phyloP scores from a whole-genome alignment of 2,329 filamentous ascomycete genomes.

The Colletotrichum abscissum region DNA sequence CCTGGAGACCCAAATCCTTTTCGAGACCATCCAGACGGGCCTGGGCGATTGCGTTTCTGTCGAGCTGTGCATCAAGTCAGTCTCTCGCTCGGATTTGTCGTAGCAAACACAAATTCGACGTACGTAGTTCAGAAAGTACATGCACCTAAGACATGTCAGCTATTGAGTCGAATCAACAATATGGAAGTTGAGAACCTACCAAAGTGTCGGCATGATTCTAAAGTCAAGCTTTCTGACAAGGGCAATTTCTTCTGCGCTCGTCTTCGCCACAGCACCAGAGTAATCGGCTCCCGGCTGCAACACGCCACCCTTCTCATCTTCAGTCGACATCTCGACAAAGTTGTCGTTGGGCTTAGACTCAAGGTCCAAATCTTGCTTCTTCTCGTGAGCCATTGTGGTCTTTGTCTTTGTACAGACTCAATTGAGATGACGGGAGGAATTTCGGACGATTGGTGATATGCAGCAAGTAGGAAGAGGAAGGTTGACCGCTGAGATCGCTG shows the following conservation, averaged over 20 bases:
- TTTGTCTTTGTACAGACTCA: background rate
- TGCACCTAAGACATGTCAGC: conserved; percentile 26
- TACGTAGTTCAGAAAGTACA: conserved; percentile 55
- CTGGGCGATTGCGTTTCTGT: conserved; percentile 67
- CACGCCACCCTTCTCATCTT: conserved; percentile 39
- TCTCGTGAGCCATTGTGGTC: conserved; percentile 13
- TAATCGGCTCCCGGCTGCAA: conserved; percentile 43
- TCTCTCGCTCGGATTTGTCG: background rate
- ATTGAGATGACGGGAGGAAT: background rate
- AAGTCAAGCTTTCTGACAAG: conserved; percentile 50
- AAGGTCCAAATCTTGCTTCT: conserved; percentile 30
- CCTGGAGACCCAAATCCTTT: conserved; percentile 59
- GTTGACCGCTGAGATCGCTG: background rate
- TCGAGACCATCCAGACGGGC: conserved; percentile 65
- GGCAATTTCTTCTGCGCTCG: conserved; percentile 46
- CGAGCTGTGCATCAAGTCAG: conserved; percentile 45
- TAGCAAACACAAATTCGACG: background rate
- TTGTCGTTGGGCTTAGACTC: conserved; percentile 41
- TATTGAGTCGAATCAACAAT: fast-evolving
- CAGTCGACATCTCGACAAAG: conserved; percentile 39
- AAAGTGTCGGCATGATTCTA: conserved; percentile 53
- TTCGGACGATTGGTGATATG: background rate
- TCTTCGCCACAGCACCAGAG: conserved; percentile 48
- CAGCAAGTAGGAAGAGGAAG: background rate
- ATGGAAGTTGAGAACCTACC: conserved; percentile 30